Base-by-base conservation (phyloP, 345 rosid species). In the Eucalyptus cloeziana region DNA sequence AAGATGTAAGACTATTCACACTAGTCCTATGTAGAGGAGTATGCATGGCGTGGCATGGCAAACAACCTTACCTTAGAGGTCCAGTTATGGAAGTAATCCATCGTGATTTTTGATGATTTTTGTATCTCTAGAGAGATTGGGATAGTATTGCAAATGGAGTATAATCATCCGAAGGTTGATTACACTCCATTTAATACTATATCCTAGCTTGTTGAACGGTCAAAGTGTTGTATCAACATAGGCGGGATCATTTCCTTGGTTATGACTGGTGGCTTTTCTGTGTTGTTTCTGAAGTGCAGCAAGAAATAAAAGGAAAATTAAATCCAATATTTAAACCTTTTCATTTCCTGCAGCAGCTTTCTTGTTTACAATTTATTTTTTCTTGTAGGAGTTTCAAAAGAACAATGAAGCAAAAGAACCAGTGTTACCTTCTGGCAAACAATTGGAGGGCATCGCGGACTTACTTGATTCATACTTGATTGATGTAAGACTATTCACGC, bases 121-220 rank as follows among this genome's bases (percentile, higher is more conserved):
- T 58, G 6, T 58, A 58, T 58, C 64, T 62, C 8, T 27, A 30
- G 69, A 62, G 33, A 3, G 69, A 62, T 3, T 4, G 69, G 71
- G 1, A 30, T 30, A 62, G 4, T 62, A 62, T 62, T 30, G 9
- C 69, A 30, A 62, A 30, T 30, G 71, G 33, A 62, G 37, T 30
- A 30, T 30, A 3, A 62, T 30, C 17, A 13, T 62, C 0, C 0
- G 5, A 2, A 62, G 17, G 71, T 62, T 2, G 37, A 13, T 30
- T 0, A 13, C 9, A 13, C 13, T 62, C 71, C 33, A 30, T 62
- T 13, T 13, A 62, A 30, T 62, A 37, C 71, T 30, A 13, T 13
- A 30, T 30, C 71, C 71, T 0, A 30, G 4, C 71, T 30, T 62
- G 19, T 62, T 13, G 37, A 30, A 30, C 0, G 4, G 37, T 30